Base-by-base conservation (phyloP, 108 stramenopile genomes). In the Cyclotella baltica region DNA sequence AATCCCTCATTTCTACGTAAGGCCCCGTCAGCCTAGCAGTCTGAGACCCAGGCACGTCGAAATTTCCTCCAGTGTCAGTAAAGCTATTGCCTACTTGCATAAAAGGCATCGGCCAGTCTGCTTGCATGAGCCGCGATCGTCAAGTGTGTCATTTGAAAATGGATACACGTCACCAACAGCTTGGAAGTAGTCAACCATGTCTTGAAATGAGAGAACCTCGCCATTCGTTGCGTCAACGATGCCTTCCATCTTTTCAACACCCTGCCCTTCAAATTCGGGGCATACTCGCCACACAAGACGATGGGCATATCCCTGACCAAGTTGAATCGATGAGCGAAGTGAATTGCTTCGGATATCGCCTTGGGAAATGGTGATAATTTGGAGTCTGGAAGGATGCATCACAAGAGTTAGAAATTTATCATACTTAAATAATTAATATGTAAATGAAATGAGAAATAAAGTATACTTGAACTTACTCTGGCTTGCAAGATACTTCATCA, bases 101-200 rank as follows among this genome's bases (percentile, higher is more conserved):
- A 33, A 57, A 78, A 6, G 77, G 62, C 77, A 78, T 78, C 15
- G 77, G 77, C 76, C 76, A 77, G 37, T 55, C 53, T 11, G 15
- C 18, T 35, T 78, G 77, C 36, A 52, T 5, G 30, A 19, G 0
- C 77, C 77, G 2, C n/a, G 1, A 0, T 40, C 34, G 8, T 19
- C 34, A 5, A n/a, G 23, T 36, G 47, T 56, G 28, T 77, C 67
- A 59, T 75, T 75, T 38, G 75, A 67, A 0, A 59, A 28, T 23
- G 76, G 76, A 51, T 51, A 77, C 22, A 77, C 76, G 11, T 29
- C 61, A 15, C 69, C 77, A 37, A 51, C 35, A 22, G 56, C 73
- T 55, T 75, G 53, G 36, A 75, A 67, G 29, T 64, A 75, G 38
- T 75, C 56, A 48, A 75, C 31, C 0, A 35, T 75, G 13, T 75